phyloP scores from a whole-genome alignment of 495 filamentous ascomycete species.

The Talaromyces wortmannii region DNA sequence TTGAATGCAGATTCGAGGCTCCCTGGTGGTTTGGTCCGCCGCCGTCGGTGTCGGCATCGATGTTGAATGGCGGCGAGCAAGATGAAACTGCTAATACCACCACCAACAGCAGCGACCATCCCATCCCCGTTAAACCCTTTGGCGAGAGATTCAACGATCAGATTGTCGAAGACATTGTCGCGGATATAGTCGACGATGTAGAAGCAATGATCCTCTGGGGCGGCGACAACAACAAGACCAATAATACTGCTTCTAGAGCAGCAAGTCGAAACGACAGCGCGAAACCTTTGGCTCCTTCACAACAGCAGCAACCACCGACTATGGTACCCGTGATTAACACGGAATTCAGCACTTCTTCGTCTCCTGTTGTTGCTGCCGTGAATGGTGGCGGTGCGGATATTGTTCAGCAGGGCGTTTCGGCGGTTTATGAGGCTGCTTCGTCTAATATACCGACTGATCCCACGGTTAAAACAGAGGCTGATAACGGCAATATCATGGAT shows the following conservation, averaged over 20 bases:
- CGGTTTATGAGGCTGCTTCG: constrained; percentile 2
- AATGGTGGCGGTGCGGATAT: background rate
- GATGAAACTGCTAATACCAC: background rate
- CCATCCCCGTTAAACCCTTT: constrained; percentile 43
- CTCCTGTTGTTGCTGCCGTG: constrained; percentile 1
- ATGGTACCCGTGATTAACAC: background rate
- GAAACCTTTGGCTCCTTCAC: background rate
- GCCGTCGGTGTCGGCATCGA: constrained; percentile 9
- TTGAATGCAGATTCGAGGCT: constrained; percentile 84
- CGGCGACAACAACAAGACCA: constrained; percentile 24
- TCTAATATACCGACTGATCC: background rate
- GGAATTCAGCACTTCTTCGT: background rate
- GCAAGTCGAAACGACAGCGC: background rate
- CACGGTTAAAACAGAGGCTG: background rate
- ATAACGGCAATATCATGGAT: background rate
- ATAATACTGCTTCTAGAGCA: constrained; percentile 8
- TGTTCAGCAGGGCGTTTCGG: constrained; percentile 2
- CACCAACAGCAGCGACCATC: constrained; percentile 10
- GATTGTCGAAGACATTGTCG: constrained; percentile 89
- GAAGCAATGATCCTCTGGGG: constrained; percentile 51
- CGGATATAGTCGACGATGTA: constrained; percentile 88
- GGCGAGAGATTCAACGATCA: constrained; percentile 86
- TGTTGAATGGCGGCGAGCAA: constrained; percentile 10
- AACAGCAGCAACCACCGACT: background rate
- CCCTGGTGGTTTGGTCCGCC: constrained; percentile 85